Evolutionary conservation across 2,329 filamentous ascomycete genomes (phyloP).

Genomic region (Beauveria sp.): DNA sequence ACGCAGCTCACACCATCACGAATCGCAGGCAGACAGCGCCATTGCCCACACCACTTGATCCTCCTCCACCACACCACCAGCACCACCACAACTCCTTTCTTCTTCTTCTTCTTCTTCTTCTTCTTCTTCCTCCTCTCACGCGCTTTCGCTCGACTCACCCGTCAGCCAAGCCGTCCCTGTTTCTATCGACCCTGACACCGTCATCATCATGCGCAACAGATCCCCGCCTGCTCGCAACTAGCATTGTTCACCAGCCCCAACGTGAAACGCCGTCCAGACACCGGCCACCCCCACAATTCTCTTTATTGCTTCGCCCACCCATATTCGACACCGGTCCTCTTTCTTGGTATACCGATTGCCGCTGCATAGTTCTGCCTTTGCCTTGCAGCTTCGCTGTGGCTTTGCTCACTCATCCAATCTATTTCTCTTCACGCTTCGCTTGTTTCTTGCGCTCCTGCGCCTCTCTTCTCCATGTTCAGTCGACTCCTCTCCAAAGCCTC

Average conservation of each 20-base stretch:
- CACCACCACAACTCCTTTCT: neutral
- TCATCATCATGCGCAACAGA: conserved; percentile 16
- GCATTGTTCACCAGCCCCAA: conserved; percentile 21
- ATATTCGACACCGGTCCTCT: neutral
- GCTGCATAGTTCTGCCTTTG: neutral
- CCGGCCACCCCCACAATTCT: conserved; percentile 9
- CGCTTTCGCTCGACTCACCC: neutral
- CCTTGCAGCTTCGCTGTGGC: neutral
- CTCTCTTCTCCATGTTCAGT: conserved; percentile 30
- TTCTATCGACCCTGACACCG: conserved; percentile 12
- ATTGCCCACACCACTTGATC: neutral
- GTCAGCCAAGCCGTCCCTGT: conserved; percentile 8
- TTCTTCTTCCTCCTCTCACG: neutral
- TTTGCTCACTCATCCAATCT: neutral
- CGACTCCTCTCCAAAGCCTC: conserved; percentile 24
- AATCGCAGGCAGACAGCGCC: conserved; percentile 2
- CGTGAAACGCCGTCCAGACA: conserved; percentile 19
- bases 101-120: neutral
- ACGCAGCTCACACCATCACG: neutral
- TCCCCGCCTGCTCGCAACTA: conserved; percentile 15
- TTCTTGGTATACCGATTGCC: neutral
- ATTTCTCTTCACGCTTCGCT: neutral
- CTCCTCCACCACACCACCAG: neutral
- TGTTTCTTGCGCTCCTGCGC: neutral
- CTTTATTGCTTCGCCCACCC: neutral